A percentile compares a stretch with the other conserved stretches of the same genome.
Conservation (phyloP, 331 rosid species). For the Cydonia oblonga region DNA sequence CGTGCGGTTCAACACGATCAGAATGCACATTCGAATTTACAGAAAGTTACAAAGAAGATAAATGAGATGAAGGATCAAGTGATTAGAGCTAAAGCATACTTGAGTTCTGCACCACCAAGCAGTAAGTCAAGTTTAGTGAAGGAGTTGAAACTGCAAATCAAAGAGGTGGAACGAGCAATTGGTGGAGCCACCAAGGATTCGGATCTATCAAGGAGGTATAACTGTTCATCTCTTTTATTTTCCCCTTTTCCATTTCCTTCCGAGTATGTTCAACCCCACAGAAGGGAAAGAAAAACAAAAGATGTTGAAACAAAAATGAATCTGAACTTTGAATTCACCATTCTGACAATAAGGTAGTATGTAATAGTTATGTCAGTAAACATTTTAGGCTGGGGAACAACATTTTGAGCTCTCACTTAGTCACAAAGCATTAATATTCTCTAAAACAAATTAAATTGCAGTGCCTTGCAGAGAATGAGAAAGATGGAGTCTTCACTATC, state of each 20-base stretch:
- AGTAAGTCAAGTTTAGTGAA: conserved; percentile 59
- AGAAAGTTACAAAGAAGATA: conserved; percentile 36
- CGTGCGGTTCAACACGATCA: conserved; percentile 22
- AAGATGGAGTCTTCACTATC: conserved; percentile 67
- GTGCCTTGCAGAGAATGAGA: conserved; percentile 88
- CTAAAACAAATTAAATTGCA: conserved; percentile 52
- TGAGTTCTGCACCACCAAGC: conserved; percentile 51
- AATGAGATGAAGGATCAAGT: conserved; percentile 79
- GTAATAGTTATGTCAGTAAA: not conserved
- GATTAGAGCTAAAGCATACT: conserved; percentile 71
- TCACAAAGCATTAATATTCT: conserved; percentile 1
- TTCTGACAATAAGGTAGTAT: conserved; percentile 3
- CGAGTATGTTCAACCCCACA: not conserved
- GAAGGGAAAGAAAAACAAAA: not conserved
- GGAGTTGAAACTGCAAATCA: conserved; percentile 72
- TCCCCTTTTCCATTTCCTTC: conserved; percentile 4
- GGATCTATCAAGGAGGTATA: conserved; percentile 67
- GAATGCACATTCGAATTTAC: conserved; percentile 14
- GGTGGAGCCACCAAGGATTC: conserved; percentile 62
- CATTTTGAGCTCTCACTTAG: conserved; percentile 5
- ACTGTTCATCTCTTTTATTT: not conserved
- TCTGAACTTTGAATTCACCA: not conserved
- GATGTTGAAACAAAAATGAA: conserved; percentile 1
- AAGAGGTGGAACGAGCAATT: conserved; percentile 63
- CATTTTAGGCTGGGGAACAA: not conserved